phyloP scores from a whole-genome alignment of 2,329 filamentous ascomycete species.

The Hymenoscyphus infarciens region DNA sequence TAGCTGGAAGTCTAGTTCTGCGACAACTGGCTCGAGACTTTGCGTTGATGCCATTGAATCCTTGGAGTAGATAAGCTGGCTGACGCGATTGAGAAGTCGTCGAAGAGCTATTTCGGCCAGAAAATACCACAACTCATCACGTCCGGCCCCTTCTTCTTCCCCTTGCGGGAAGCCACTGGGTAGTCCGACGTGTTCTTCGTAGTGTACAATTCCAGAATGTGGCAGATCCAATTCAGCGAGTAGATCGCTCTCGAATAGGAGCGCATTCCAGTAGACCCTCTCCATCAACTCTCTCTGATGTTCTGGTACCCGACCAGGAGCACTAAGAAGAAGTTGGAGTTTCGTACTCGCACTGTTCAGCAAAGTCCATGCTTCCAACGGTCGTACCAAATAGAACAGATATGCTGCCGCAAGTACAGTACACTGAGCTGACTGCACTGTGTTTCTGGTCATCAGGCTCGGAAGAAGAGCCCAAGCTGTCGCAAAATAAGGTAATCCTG shows the following conservation, averaged over 20 bases:
- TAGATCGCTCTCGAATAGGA: slow-evolving; percentile 77
- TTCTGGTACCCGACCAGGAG: slow-evolving; percentile 65
- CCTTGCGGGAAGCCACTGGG: slow-evolving; percentile 71
- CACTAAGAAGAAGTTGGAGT: slow-evolving; percentile 72
- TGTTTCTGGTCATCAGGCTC: slow-evolving; percentile 75
- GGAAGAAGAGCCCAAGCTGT: slow-evolving; percentile 76
- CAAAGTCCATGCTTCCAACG: slow-evolving; percentile 78
- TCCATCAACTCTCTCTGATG: slow-evolving; percentile 71
- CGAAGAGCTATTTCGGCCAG: slow-evolving; percentile 77
- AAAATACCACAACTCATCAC: slow-evolving; percentile 83
- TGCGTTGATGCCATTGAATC: slow-evolving; percentile 68
- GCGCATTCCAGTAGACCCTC: slow-evolving; percentile 79
- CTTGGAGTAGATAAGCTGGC: slow-evolving; percentile 75
- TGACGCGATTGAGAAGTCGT: slow-evolving; percentile 72
- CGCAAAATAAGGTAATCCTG: slow-evolving; percentile 75
- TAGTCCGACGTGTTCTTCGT: slow-evolving; percentile 75
- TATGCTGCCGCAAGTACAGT: slow-evolving; percentile 79
- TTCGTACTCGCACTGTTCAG: slow-evolving; percentile 79
- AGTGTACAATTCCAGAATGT: slow-evolving; percentile 78
- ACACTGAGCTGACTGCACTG: slow-evolving; percentile 73
- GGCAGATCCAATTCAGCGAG: slow-evolving; percentile 76
- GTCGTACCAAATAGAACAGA: slow-evolving; percentile 76
- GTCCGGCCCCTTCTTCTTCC: slow-evolving; percentile 63
- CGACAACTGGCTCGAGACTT: slow-evolving; percentile 72
- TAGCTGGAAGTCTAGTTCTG: slow-evolving; percentile 77